Base-by-base conservation (phyloP, 768 basidiomycete genomes). In the Lactifluus subvellereus region DNA sequence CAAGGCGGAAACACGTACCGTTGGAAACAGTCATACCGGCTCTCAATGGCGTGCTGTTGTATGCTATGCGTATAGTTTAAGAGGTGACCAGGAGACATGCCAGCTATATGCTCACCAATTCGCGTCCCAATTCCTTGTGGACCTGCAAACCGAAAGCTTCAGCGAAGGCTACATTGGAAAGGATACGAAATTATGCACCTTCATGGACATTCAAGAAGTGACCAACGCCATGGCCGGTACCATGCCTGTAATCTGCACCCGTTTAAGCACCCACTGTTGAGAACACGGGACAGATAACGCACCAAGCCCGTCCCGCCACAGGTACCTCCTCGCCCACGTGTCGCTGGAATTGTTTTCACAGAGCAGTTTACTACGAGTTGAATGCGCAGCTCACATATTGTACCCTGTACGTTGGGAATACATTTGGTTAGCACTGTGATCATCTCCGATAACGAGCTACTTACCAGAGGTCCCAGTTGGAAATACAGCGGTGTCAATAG, bases 161-260 rank as follows among this genome's bases (percentile, higher is more conserved):
- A 54, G 45, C n/a, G 18, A 10, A 52, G 14, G 14, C 7, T 10
- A 47, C 48, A n/a, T 11, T 9, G 18, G 14, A 32, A 22, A n/a
- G 37, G 1, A 11, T 13, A n/a, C 32, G 54, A 43, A 22, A 0
- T 42, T 37, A 62, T 43, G 40, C 63, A 77, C 78, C 79, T 80
- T 98, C 94, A 69, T 98, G 95, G 0, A 98, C 95, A 64, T 97
- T 97, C 58, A 98, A 75, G 77, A 89, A 98, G 67, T 91, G 87
- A 0, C 96, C 96, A 37, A 99, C 89, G 38, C 97, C 96, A 69
- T 98, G 96, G 0, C 94, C 94, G 20, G 95, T 97, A 5, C 92
- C 91, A 65, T 97, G 94, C 63, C 93, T 88, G 57, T 85, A 88
- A 70, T 87, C 85, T 87, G 60, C 32, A 54, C 7, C 48, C 42